These are phyloP conservation scores for Raphanus sativus DNA, from an alignment of 345 rosid species.

Conservation along the genomic window DNA sequence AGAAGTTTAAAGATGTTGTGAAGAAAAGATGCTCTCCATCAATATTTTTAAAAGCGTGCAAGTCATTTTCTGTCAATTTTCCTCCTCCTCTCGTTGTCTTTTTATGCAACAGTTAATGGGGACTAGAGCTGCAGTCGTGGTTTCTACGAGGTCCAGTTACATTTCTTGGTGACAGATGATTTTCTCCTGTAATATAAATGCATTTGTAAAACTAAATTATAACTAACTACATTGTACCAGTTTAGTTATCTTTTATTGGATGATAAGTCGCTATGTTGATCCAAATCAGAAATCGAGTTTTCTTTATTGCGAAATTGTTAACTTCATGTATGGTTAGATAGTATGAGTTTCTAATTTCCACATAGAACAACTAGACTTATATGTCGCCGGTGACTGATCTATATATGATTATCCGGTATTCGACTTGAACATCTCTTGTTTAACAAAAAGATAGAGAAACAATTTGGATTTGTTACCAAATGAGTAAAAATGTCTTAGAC, in stretches of 20 bases:
- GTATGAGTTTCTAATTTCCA: no score
- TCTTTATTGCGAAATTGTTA: no score
- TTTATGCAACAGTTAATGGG: conserved; percentile 26
- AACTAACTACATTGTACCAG: no score
- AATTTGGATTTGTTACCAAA: background rate
- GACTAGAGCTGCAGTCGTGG: conserved; percentile 36
- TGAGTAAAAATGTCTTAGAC: background rate
- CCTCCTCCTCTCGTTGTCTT: background rate
- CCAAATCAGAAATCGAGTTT: no score
- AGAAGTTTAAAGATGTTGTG: background rate
- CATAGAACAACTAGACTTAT: no score
- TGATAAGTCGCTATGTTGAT: no score
- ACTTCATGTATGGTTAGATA: no score
- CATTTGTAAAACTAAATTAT: no score
- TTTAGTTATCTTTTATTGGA: no score
- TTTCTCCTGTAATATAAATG: background rate
- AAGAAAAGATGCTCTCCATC: conserved; percentile 22
- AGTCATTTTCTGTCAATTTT: conserved; percentile 11
- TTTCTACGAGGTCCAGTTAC: conserved; percentile 42
- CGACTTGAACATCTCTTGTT: no score
- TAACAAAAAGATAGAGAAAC: background rate
- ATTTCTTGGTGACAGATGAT: conserved; percentile 27
- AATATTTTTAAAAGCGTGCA: conserved; percentile 4
- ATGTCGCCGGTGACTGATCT: no score
- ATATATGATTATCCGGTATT: no score